phyloP scores from a whole-genome alignment of 1,284 basidiomycete species.

The Rhodotorula sp. region DNA sequence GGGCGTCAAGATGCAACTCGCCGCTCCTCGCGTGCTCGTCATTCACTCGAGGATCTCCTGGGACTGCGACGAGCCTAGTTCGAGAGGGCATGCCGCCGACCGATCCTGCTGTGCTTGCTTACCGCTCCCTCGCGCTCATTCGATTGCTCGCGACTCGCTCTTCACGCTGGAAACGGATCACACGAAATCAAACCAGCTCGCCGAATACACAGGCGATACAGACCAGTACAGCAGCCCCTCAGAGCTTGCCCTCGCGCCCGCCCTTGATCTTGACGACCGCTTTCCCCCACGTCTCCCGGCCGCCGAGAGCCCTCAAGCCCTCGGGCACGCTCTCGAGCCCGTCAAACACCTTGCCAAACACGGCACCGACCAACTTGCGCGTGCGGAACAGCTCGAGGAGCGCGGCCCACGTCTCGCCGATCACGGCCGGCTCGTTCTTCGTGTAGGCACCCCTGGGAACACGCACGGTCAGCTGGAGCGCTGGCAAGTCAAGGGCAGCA shows the following conservation, averaged over 20 bases:
- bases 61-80: too few species aligned
- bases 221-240: not conserved
- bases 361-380: slow-evolving; percentile 68
- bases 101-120: too few species aligned
- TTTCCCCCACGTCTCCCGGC: slow-evolving; percentile 91
- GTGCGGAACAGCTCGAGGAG: slow-evolving; percentile 71
- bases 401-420: slow-evolving; percentile 70
- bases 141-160: too few species aligned
- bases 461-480: not conserved
- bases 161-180: too few species aligned
- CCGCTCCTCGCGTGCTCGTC: too few species aligned
- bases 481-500: not conserved
- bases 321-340: slow-evolving; percentile 69
- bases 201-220: too few species aligned
- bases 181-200: too few species aligned
- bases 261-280: slow-evolving; percentile 66
- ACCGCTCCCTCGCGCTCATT: too few species aligned
- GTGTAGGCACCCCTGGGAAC: slow-evolving; percentile 49
- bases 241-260: slow-evolving; percentile 26
- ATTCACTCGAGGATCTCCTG: too few species aligned
- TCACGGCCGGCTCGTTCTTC: slow-evolving; percentile 67
- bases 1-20: too few species aligned
- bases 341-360: slow-evolving; percentile 69
- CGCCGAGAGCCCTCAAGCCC: slow-evolving; percentile 59
- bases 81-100: too few species aligned